Base-by-base conservation (phyloP, 129 eudicot genomes). In the Kitagawia praeruptora region DNA sequence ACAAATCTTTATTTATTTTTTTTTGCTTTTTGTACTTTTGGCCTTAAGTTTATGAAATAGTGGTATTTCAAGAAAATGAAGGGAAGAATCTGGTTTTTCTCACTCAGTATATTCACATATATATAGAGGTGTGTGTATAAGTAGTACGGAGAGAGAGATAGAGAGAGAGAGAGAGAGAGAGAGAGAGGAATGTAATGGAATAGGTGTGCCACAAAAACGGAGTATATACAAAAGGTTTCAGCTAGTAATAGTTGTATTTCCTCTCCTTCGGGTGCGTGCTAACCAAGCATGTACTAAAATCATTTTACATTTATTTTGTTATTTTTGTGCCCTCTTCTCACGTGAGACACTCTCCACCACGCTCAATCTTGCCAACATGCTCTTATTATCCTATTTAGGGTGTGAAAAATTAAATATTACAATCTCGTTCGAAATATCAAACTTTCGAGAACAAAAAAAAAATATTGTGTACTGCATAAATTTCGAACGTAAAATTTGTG, bases 1-100 rank as follows among this genome's bases (percentile, higher is more conserved):
- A 37, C 21, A 38, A 27, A 1, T 28, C 51, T 73, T 21, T 8
- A 5, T 38, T 6, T n/a, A n/a, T 76, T 4, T 51, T 53, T 63
- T 71, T 84, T 34, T 34, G 37, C 37, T 73, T 83, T 67, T 70
- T 46, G 79, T 78, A 74, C 67, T 81, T 70, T 75, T 58, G 81
- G 66, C 42, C 34, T 49, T 69, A 54, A 80, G 69, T 71, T 71
- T 56, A 72, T 28, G 75, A 82, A 70, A 75, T 80, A 82, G 54
- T 64, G 72, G 74, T n/a, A 4, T 67, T 67, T 67, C 21, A 67
- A 27, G 73, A 67, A 31, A 67, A 67, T 28, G 41, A 67, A 67
- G 41, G 19, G 41, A 31, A 31, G 73, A 67, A 67, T 67, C 41
- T 67, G 40, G 8, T 28, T 41, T 64, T 5, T 14, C 42, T 28